A percentile compares a stretch with the other conserved stretches of the same genome.
phyloP scores from a whole-genome alignment of 805 yeast species.

The Candida berthetii region DNA sequence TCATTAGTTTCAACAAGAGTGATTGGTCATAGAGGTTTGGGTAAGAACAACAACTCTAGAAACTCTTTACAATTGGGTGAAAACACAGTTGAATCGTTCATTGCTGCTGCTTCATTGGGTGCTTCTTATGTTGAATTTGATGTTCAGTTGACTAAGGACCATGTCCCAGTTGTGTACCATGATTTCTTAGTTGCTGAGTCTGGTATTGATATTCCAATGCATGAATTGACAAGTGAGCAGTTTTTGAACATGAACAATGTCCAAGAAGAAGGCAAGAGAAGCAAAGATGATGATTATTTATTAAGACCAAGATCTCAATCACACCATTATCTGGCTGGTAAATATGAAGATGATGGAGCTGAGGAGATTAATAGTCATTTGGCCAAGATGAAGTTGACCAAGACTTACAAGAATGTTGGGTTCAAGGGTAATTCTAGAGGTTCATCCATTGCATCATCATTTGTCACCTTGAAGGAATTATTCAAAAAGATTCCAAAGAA shows the following conservation, averaged over 20 bases:
- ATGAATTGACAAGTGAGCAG: conserved; percentile 82
- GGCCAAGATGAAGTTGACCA: conserved; percentile 78
- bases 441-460: conserved; percentile 81
- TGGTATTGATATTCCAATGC: conserved; percentile 96
- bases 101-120: conserved; percentile 94
- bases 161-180: conserved; percentile 89
- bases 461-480: conserved; percentile 81
- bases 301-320: conserved; percentile 21
- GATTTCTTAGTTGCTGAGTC: conserved; percentile 93
- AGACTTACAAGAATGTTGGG: conserved; percentile 79
- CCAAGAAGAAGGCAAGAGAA: conserved; percentile 11
- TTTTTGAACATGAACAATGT: conserved; percentile 50
- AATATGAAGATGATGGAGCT: not conserved
- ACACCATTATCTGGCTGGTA: conserved; percentile 1
- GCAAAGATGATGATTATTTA: conserved; percentile 21
- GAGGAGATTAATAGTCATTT: conserved; percentile 9
- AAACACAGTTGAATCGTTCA: conserved; percentile 89
- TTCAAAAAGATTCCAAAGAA: conserved; percentile 73
- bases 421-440: conserved; percentile 94
- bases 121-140: conserved; percentile 97
- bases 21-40: conserved; percentile 94
- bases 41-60: conserved; percentile 70
- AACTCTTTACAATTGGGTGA: conserved; percentile 90
- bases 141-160: conserved; percentile 90
- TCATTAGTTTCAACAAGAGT: conserved; percentile 83